Percentiles rank a stretch among this genome's conserved stretches.
These are phyloP conservation scores for Butyriboletus loyo DNA, from an alignment of 768 basidiomycete genomes.

Conservation along the genomic window DNA sequence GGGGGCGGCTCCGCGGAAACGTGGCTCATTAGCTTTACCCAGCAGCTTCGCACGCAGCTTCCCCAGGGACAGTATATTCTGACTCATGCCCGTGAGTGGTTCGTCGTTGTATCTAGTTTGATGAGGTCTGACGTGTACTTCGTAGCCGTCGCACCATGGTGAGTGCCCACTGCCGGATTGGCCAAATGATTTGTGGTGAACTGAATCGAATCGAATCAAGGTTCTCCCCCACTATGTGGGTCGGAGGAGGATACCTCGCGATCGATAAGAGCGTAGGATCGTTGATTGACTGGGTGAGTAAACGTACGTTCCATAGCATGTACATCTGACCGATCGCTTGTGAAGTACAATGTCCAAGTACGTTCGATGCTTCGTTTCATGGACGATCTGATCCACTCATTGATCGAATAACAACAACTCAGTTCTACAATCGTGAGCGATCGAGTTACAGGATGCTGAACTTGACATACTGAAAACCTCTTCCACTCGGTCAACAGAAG, in stretches of 20 bases:
- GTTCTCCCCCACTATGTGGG: constrained; percentile 21
- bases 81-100: constrained; percentile 35
- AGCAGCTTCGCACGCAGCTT: constrained; percentile 31
- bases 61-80: constrained; percentile 34
- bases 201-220: constrained; percentile 5
- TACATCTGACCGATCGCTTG: background rate
- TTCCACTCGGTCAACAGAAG: constrained; percentile 41
- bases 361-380: background rate
- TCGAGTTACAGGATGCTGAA: background rate
- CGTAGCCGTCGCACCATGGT: constrained; percentile 24
- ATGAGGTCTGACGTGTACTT: background rate
- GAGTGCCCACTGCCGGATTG: background rate
- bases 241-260: constrained; percentile 38
- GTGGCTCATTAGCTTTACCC: constrained; percentile 35
- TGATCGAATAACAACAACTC: background rate
- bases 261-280: constrained; percentile 38
- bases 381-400: constrained; percentile 1
- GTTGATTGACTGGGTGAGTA: constrained; percentile 44
- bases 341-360: constrained; percentile 40
- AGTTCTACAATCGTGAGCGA: constrained; percentile 32
- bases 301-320: background rate
- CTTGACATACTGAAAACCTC: background rate
- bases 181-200: background rate
- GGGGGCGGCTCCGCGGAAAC: constrained; percentile 38
- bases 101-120: background rate